Evolutionary conservation across 768 basidiomycete genomes (phyloP).

Genomic region (Xanthoconium stramineum): DNA sequence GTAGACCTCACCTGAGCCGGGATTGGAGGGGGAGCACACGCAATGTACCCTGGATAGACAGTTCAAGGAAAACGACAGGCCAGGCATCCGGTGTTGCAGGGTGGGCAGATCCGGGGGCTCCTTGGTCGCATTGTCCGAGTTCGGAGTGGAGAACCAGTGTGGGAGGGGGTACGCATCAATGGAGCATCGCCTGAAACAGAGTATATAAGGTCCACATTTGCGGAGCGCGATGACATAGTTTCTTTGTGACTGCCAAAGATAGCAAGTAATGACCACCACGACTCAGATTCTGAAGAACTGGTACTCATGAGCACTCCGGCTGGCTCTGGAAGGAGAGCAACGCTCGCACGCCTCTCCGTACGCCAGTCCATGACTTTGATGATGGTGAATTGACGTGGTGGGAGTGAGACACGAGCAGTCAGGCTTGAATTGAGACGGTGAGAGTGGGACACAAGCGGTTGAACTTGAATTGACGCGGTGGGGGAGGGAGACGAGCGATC

Average conservation of each 20-base stretch:
- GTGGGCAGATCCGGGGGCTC: constrained; percentile 12
- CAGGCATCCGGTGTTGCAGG: constrained; percentile 13
- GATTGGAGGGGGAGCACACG: constrained; percentile 28
- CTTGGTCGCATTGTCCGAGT: background rate
- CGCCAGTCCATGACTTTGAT: too few relatives aligned
- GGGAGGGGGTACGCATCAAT: constrained; percentile 39
- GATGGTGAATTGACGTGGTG: too few relatives aligned
- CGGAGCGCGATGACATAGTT: constrained; percentile 38
- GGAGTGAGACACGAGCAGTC: too few relatives aligned
- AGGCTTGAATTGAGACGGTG: too few relatives aligned
- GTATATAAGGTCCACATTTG: constrained; percentile 46
- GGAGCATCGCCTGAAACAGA: constrained; percentile 47
- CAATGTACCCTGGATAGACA: constrained; percentile 39
- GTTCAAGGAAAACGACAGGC: constrained; percentile 32
- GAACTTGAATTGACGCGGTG: too few relatives aligned
- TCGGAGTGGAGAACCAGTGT: constrained; percentile 3
- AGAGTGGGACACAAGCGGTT: too few relatives aligned
- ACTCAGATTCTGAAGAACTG: background rate
- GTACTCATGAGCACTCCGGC: constrained; percentile 29
- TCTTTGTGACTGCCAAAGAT: constrained; percentile 5
- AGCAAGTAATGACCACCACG: background rate
- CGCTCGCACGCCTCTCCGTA: too few relatives aligned
- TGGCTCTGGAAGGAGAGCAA: constrained; percentile 21
- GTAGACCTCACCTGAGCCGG: constrained; percentile 34
- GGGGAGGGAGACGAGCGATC: too few relatives aligned